phyloP scores from a whole-genome alignment of 2,329 filamentous ascomycete genomes.

The Paraconiothyrium brasiliense region DNA sequence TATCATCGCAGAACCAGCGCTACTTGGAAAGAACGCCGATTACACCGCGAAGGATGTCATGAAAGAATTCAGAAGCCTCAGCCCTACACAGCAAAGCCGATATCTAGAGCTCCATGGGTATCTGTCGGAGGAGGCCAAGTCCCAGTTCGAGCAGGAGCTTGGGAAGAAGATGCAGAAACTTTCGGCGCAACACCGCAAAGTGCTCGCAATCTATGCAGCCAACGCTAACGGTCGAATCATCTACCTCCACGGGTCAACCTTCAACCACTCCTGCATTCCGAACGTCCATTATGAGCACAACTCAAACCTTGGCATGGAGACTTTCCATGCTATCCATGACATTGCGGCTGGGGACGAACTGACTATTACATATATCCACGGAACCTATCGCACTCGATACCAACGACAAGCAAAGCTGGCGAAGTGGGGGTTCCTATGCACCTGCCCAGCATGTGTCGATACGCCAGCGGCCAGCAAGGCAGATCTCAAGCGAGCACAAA shows the following conservation, averaged over 20 bases:
- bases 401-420: conserved; percentile 18
- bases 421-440: conserved; percentile 22
- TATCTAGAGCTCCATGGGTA: conserved; percentile 18
- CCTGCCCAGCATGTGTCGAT: conserved; percentile 20
- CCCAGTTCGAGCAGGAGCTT: conserved; percentile 9
- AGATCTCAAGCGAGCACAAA: conserved; percentile 9
- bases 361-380: conserved; percentile 33
- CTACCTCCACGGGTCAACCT: conserved; percentile 33
- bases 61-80: conserved; percentile 16
- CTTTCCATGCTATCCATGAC: conserved; percentile 41
- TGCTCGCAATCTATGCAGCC: conserved; percentile 16
- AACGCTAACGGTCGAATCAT: conserved; percentile 17
- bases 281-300: conserved; percentile 42
- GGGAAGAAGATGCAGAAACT: conserved; percentile 15
- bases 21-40: conserved; percentile 29
- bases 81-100: conserved; percentile 1
- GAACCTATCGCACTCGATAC: neutral
- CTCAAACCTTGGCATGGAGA: conserved; percentile 26
- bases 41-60: conserved; percentile 14
- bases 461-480: conserved; percentile 15
- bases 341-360: conserved; percentile 40
- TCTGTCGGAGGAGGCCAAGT: conserved; percentile 2
- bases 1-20: conserved; percentile 41
- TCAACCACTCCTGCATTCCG: conserved; percentile 44
- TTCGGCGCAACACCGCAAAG: conserved; percentile 8